Evolutionary conservation across 176 grass and related monocot genomes (phyloP).

Genomic region (Sorghum bicolor): DNA sequence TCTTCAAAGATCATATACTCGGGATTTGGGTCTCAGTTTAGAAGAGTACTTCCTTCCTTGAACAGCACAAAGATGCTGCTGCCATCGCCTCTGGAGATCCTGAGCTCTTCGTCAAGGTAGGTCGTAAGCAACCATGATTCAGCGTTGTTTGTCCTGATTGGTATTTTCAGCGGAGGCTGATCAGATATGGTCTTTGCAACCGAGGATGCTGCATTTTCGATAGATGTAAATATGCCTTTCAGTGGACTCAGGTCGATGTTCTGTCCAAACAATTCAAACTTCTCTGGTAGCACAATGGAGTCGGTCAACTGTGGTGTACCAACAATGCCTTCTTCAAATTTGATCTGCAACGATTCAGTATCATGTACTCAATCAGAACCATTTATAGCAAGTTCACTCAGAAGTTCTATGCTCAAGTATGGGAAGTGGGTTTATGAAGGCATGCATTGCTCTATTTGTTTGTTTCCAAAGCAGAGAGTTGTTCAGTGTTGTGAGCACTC

Average conservation of each 20-base stretch:
- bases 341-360: slow-evolving; percentile 58
- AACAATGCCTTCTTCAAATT: slow-evolving; percentile 78
- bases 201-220: slow-evolving; percentile 73
- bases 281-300: slow-evolving; percentile 77
- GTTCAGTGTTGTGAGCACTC: not conserved
- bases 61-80: slow-evolving; percentile 76
- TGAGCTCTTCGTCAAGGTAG: slow-evolving; percentile 81
- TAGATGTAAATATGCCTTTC: slow-evolving; percentile 70
- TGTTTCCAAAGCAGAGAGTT: not conserved
- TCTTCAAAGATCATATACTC: not conserved
- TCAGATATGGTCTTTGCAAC: slow-evolving; percentile 83
- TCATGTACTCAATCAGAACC: not conserved
- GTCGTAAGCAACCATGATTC: slow-evolving; percentile 92
- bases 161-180: slow-evolving; percentile 77
- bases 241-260: slow-evolving; percentile 76
- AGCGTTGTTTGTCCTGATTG: slow-evolving; percentile 53
- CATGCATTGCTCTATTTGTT: not conserved
- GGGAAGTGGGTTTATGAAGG: not conserved
- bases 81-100: slow-evolving; percentile 73
- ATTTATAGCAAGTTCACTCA: not conserved
- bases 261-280: slow-evolving; percentile 79
- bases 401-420: not conserved
- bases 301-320: slow-evolving; percentile 91
- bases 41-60: slow-evolving; percentile 65
- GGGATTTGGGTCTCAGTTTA: slow-evolving; percentile 18